phyloP scores from a whole-genome alignment of 306 rosid genomes.

The Castanea sativa region DNA sequence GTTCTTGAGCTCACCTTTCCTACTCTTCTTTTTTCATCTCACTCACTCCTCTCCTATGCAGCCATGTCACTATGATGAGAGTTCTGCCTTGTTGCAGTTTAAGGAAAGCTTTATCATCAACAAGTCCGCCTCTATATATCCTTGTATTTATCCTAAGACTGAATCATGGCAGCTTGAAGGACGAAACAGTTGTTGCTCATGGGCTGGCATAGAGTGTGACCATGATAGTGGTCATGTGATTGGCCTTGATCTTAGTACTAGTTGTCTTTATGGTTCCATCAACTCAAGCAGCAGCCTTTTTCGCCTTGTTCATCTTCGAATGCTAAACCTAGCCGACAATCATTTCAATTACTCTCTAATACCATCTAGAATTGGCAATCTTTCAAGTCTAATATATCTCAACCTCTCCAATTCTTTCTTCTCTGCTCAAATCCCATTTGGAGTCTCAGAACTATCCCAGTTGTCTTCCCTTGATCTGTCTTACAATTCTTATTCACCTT shows the following conservation, averaged over 20 bases:
- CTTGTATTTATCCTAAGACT: neutral
- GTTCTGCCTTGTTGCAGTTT: neutral
- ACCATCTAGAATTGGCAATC: too few species aligned
- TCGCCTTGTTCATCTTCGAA: too few species aligned
- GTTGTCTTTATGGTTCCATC: too few species aligned
- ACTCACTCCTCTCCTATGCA: neutral
- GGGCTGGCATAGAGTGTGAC: conserved; percentile 32
- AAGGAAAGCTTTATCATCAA: neutral
- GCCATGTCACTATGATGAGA: neutral
- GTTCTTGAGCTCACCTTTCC: neutral
- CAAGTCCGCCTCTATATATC: neutral
- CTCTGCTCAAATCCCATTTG: too few species aligned
- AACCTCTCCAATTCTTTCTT: too few species aligned
- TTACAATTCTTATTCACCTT: too few species aligned
- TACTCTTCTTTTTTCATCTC: neutral
- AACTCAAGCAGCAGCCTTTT: too few species aligned
- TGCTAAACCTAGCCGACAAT: too few species aligned
- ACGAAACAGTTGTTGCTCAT: neutral
- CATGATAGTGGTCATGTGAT: conserved; percentile 10
- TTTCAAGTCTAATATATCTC: too few species aligned
- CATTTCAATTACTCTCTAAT: too few species aligned
- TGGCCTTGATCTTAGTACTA: conserved; percentile 10
- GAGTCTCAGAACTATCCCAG: too few species aligned
- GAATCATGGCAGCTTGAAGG: neutral
- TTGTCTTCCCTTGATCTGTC: too few species aligned